These are phyloP conservation scores for Lactarius sanguifluus DNA, from an alignment of 768 basidiomycete genomes.

Conservation along the genomic window DNA sequence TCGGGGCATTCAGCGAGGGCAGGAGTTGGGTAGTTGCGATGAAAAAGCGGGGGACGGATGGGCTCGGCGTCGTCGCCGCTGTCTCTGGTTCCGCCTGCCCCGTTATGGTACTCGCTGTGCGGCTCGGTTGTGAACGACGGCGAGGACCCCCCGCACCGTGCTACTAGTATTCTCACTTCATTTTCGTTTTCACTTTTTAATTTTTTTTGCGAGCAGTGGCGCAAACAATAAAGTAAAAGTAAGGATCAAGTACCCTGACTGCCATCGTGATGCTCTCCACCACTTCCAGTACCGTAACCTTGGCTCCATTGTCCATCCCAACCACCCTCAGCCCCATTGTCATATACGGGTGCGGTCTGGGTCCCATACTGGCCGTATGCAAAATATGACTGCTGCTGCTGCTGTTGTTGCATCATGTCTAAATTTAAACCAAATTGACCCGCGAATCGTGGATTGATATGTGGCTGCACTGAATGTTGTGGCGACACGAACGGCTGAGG, in stretches of 20 bases:
- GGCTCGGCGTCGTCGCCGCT: constrained; percentile 23
- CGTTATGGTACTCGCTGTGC: constrained; percentile 21
- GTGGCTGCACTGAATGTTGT: constrained; percentile 60
- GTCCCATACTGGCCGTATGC: constrained; percentile 22
- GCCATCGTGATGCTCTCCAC: constrained; percentile 3
- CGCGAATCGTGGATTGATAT: constrained; percentile 82
- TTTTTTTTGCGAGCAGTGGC: not conserved
- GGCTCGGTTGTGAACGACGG: constrained; percentile 8
- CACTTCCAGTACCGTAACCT: not conserved
- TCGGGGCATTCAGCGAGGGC: constrained; percentile 24
- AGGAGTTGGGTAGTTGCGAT: not conserved
- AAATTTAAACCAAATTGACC: constrained; percentile 57
- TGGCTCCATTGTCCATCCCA: constrained; percentile 22
- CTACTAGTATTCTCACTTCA: not conserved
- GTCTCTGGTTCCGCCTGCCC: constrained; percentile 20
- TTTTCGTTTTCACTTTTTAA: not conserved
- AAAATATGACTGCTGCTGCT: constrained; percentile 15
- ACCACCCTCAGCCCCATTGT: constrained; percentile 1
- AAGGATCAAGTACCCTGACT: constrained; percentile 11
- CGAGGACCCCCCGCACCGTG: not conserved
- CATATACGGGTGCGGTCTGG: constrained; percentile 8
- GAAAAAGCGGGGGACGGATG: not conserved
- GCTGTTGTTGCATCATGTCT: constrained; percentile 31
- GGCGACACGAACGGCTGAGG: constrained; percentile 14
- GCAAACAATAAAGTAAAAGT: not conserved